Base-by-base conservation (phyloP, 352 stramenopile genomes). In the Thraustochytrium sp. region DNA sequence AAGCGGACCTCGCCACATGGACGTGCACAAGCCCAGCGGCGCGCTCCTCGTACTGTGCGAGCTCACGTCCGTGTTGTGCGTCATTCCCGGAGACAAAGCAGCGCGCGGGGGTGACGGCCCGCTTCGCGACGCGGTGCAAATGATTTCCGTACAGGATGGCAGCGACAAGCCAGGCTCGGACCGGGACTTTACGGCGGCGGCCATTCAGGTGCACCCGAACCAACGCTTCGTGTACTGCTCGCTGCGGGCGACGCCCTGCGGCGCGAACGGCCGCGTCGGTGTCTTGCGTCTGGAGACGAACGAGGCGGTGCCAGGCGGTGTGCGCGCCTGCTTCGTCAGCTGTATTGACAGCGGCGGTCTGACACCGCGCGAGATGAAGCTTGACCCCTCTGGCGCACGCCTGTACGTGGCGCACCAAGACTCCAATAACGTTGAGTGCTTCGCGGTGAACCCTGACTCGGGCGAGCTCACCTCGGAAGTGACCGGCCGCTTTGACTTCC, bases 221-320 rank as follows among this genome's bases (percentile, higher is more conserved):
- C 44, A 53, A 11, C 13, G 29, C 8, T 80, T 80, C 26, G 26
- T 80, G 34, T 80, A 65, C n/a, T 80, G 68, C 68, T 72, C 59
- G 1, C 9, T 46, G 23, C 59, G 59, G 8, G 31, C 8, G 9
- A 65, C 2, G n/a, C 16, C 37, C 36, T 8, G 16, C 48, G n/a
- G 76, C 34, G 31, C 2, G 44, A 80, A 80, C n/a, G 68, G 68
- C 11, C 31, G 31, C 68, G 51, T 61, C 26, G 29, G 21, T 3
- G n/a, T 72, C 13, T 77, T 77, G 18, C 40, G n/a, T 2, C 9
- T 65, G 23, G 21, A 63, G 44, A n/a, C 26, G 1, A 1, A 75
- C 36, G 44, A 75, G 2, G 37, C 11, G 9, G n/a, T n/a, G n/a
- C n/a, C n/a, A n/a, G 0, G 5, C 18, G 62, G 62, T 8, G 44